A percentile compares a stretch with the other conserved stretches of the same genome.
These are phyloP conservation scores for Cicer arietinum DNA, from an alignment of 306 rosid species.

Conservation along the genomic window DNA sequence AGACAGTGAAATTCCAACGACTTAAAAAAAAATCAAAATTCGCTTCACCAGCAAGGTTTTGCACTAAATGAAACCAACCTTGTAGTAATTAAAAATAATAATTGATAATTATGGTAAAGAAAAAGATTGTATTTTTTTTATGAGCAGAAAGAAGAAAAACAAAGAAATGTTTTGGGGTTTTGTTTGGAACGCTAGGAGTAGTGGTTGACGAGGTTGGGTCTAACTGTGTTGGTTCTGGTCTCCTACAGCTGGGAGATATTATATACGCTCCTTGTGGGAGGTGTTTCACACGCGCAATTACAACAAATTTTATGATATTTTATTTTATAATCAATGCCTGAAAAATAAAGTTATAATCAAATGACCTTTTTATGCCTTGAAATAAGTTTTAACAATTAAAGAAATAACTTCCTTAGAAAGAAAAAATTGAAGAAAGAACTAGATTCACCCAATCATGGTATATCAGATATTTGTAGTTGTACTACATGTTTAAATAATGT, in stretches of 20 bases:
- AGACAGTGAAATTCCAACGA: conserved; percentile 84
- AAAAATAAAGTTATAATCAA: too few species aligned
- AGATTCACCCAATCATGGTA: too few species aligned
- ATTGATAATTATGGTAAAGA: neutral
- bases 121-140: conserved; percentile 2
- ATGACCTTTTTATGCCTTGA: too few species aligned
- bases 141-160: neutral
- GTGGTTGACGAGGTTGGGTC: conserved; percentile 46
- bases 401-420: too few species aligned
- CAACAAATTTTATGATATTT: neutral
- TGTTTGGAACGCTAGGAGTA: conserved; percentile 1
- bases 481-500: too few species aligned
- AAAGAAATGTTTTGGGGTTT: neutral
- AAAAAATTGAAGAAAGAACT: too few species aligned
- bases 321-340: too few species aligned
- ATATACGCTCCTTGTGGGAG: conserved; percentile 30
- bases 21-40: conserved; percentile 37
- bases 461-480: too few species aligned
- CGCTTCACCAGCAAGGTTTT: conserved; percentile 45
- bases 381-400: too few species aligned
- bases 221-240: conserved; percentile 26
- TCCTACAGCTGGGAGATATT: neutral
- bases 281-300: conserved; percentile 28
- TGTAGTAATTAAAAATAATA: conserved; percentile 21
- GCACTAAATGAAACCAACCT: conserved; percentile 42